Base-by-base conservation (phyloP, 116 monocot species). In the Posidonia oceanica region DNA sequence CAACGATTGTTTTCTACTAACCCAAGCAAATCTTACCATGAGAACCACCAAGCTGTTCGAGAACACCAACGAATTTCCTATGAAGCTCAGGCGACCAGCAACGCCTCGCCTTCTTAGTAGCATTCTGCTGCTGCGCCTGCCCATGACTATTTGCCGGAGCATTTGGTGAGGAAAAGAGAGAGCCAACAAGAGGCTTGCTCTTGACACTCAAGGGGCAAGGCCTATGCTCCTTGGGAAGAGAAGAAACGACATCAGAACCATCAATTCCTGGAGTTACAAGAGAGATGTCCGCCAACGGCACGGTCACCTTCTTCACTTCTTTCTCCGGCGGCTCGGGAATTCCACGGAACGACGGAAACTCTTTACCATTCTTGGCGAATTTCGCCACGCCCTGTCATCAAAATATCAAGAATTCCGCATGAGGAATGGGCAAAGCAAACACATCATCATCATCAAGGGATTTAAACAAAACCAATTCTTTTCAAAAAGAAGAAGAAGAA, bases 1-100 rank as follows among this genome's bases (percentile, higher is more conserved):
- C 29, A 29, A 29, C 29, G 29, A 29, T 29, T 29, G 29, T 29
- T 29, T 29, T 29, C 29, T 29, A 29, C 29, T 29, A 29, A 29
- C 29, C 29, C 29, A 29, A 29, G 29, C 29, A 29, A 14, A 3
- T 23, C 12, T 61, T 76, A 95, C 95, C 91, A 84, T 95, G 91
- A 74, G 95, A 87, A 14, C 95, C 95, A 52, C 95, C 95, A 1
- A 95, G 59, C 21, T 84, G 88, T 67, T 91, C 85, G 66, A 95
- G 86, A 18, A 86, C 91, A 74, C 88, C 84, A 18, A 95, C 95
- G 67, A 95, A 95, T 29, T 87, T 82, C 14, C 88, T 83, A 84
- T 95, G 95, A 74, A 95, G 76, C 67, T 95, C 95, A 61, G 91
- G 91, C 23, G 95, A 88, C 95, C 95, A 95, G 67, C 91, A 91